Evolutionary conservation across 2,329 filamentous ascomycete species (phyloP).

Genomic region (Phialophora macrospora): DNA sequence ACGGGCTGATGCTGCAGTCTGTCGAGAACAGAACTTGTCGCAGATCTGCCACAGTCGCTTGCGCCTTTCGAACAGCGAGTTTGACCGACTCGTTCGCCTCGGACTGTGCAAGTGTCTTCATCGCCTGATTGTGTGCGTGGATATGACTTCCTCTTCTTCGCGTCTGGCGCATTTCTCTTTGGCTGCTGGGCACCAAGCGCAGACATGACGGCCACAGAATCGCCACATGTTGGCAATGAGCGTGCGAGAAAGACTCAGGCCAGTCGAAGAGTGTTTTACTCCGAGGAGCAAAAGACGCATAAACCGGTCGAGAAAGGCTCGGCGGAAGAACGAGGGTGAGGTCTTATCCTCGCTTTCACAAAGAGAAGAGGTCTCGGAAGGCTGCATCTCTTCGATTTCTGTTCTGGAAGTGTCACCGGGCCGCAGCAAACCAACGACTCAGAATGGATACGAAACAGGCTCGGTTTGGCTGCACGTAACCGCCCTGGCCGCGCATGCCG

Average conservation of each 20-base stretch:
- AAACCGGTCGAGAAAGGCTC: background rate
- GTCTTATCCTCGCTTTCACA: conserved; percentile 5
- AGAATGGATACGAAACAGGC: background rate
- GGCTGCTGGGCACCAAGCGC: conserved; percentile 8
- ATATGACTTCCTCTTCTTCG: conserved; percentile 10
- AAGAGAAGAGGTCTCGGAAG: conserved; percentile 22
- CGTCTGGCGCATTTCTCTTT: background rate
- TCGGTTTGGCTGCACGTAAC: conserved; percentile 3
- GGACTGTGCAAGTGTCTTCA: conserved; percentile 33
- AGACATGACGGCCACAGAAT: conserved; percentile 16
- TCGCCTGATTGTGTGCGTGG: conserved; percentile 24
- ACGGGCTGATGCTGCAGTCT: conserved; percentile 30
- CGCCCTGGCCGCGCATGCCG: background rate
- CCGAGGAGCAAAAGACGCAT: background rate
- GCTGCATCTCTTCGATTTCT: conserved; percentile 37
- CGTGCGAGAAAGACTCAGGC: background rate
- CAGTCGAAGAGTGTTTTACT: background rate
- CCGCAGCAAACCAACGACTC: background rate
- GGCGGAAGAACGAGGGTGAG: conserved; percentile 5
- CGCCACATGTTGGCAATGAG: conserved; percentile 16
- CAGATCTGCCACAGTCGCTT: conserved; percentile 29
- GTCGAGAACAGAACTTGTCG: conserved; percentile 8
- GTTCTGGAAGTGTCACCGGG: conserved; percentile 33
- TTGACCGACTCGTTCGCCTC: conserved; percentile 23
- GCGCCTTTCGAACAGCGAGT: conserved; percentile 12